These are phyloP conservation scores for Fomitopsis betulina DNA, from an alignment of 1,284 basidiomycete genomes.

Conservation along the genomic window DNA sequence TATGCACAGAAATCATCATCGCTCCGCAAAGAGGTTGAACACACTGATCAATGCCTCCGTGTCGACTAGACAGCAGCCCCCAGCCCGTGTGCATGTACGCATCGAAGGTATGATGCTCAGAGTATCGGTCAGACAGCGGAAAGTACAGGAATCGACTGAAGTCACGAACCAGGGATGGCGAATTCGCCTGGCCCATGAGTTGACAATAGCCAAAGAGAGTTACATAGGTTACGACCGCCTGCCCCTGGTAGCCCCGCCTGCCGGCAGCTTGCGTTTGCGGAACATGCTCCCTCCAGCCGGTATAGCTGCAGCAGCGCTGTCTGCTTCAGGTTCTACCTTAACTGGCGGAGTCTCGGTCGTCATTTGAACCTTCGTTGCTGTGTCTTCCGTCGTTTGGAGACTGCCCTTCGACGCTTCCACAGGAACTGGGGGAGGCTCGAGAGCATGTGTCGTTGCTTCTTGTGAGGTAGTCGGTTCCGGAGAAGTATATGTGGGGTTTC, in stretches of 20 bases:
- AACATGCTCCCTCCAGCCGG: slow-evolving; percentile 32
- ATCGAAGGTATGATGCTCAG: too few species aligned
- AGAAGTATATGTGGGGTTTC: not conserved
- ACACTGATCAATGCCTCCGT: too few species aligned
- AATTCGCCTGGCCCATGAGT: not conserved
- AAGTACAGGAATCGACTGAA: not conserved
- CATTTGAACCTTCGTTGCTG: slow-evolving; percentile 8
- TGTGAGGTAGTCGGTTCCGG: not conserved
- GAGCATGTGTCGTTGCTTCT: slow-evolving; percentile 23
- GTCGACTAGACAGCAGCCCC: too few species aligned
- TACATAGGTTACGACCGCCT: slow-evolving; percentile 14
- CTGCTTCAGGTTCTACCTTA: slow-evolving; percentile 11
- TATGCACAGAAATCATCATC: too few species aligned
- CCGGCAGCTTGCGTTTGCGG: slow-evolving; percentile 39
- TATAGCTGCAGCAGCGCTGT: slow-evolving; percentile 7
- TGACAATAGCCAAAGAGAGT: not conserved
- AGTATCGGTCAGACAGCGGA: too few species aligned
- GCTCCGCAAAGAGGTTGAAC: too few species aligned
- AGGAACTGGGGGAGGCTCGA: not conserved
- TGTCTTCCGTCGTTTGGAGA: not conserved
- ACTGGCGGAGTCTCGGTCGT: slow-evolving; percentile 12
- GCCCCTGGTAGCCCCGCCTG: slow-evolving; percentile 27
- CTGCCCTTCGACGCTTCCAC: not conserved
- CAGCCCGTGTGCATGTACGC: too few species aligned
- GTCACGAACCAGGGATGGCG: not conserved